These are phyloP conservation scores for Bacterosira constricta DNA, from an alignment of 108 stramenopile genomes.

Conservation along the genomic window DNA sequence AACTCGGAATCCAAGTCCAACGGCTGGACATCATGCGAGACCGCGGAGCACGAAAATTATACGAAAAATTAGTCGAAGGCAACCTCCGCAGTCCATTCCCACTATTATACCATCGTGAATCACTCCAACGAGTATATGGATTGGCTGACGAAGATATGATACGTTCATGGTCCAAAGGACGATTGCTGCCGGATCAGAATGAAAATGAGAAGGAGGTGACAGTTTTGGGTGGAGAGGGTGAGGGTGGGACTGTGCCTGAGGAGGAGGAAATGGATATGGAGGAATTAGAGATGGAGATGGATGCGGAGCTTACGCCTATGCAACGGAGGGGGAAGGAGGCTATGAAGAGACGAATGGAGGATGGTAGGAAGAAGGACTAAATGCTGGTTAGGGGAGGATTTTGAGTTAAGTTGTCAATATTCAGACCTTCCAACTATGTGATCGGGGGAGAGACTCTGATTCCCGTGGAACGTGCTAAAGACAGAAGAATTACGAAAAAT, in stretches of 20 bases:
- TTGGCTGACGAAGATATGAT: constrained; percentile 51
- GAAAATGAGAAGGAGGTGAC: constrained; percentile 26
- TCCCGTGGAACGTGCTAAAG: no score
- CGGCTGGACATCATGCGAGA: constrained; percentile 68
- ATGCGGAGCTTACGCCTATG: constrained; percentile 56
- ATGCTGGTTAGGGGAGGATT: no score
- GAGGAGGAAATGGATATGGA: constrained; percentile 66
- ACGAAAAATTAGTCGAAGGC: constrained; percentile 50
- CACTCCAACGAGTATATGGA: constrained; percentile 57
- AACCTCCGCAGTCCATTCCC: constrained; percentile 54
- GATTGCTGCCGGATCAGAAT: constrained; percentile 48
- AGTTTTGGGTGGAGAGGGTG: constrained; percentile 22
- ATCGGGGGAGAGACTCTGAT: no score
- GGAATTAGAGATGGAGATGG: constrained; percentile 68
- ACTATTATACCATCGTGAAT: constrained; percentile 75
- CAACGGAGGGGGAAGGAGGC: constrained; percentile 78
- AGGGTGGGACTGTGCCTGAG: constrained; percentile 8
- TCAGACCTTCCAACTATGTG: no score
- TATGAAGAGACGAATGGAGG: constrained; percentile 73
- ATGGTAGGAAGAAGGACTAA: constrained; percentile 47
- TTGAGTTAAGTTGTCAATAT: no score
- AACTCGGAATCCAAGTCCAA: constrained; percentile 63
- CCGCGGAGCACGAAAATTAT: constrained; percentile 54
- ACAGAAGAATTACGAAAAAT: no score
- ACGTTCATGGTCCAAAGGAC: constrained; percentile 78